Base-by-base conservation (phyloP, 495 filamentous ascomycete genomes). In the Lasiosphaeris hirsuta region DNA sequence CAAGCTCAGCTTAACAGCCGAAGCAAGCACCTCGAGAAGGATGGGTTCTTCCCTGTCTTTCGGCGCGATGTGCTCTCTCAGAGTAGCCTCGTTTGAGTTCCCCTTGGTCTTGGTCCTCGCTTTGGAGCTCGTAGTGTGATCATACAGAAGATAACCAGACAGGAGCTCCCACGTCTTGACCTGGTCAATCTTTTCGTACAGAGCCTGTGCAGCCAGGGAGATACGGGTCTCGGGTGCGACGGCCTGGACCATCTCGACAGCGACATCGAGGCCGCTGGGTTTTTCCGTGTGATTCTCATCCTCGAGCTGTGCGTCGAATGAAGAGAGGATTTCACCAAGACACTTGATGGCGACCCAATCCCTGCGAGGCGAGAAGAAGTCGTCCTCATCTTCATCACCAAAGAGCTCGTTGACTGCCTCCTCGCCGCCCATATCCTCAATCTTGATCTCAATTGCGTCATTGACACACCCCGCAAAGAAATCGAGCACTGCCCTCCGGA, bases 281-380 rank as follows among this genome's bases (percentile, higher is more conserved):
- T 70, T 66, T 19, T 70, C 66, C 65, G 69, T 36, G 50, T 73
- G 56, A 74, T 81, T 66, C 47, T 73, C 70, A 4, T 76, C 75
- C 42, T 76, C 65, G 60, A 79, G 59, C 61, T 77, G 69, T 1
- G 75, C 75, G 63, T 95, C 89, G 59, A 96, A 97, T 4, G 82
- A 76, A 13, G 86, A 78, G n/a, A 98, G 77, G 11, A 88, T 85
- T 66, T 96, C 92, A 0, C 84, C 88, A 4, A 98, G 79, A 56
- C 88, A 91, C 72, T 97, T 98, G 63, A 92, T 86, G 62, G 87
- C 90, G 55, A 97, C 82, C 94, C 94, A 98, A 17, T 86, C 84
- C 42, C 83, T 75, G 63, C 88, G 86, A 0, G 92, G 90, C 0
- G 80, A 80, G 18, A 88, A 85, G 56, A 79, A 88, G 58, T 94